Percentiles rank a stretch among this genome's conserved stretches.
Evolutionary conservation across 768 basidiomycete genomes (phyloP).

Genomic region (Lentinula sp.): DNA sequence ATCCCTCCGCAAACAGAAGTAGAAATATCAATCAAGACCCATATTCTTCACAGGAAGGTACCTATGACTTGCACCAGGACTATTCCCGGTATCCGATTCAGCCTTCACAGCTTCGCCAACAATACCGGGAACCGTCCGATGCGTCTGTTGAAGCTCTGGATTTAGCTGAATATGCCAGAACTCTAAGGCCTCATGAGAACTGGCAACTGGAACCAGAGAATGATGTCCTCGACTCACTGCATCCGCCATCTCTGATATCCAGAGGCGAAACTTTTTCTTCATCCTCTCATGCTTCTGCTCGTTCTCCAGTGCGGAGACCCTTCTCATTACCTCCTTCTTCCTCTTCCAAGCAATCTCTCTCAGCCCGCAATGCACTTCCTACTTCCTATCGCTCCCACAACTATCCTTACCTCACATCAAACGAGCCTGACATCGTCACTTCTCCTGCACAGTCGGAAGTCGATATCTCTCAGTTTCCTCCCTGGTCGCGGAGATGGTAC

Average conservation of each 20-base stretch:
- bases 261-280: slow-evolving; percentile 39
- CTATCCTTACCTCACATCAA: slow-evolving; percentile 11
- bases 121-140: slow-evolving; percentile 50
- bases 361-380: slow-evolving; percentile 14
- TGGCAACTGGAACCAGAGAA: slow-evolving; percentile 6
- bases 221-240: slow-evolving; percentile 12
- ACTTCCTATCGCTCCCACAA: slow-evolving; percentile 14
- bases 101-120: slow-evolving; percentile 15
- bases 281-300: slow-evolving; percentile 18
- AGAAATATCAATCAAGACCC: slow-evolving; percentile 12
- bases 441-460: slow-evolving; percentile 35
- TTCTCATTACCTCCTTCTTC: slow-evolving; percentile 45
- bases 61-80: slow-evolving; percentile 8
- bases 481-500: slow-evolving; percentile 63
- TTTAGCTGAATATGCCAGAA: slow-evolving; percentile 62
- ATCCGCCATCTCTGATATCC: slow-evolving; percentile 35
- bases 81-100: slow-evolving; percentile 14
- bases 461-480: slow-evolving; percentile 57
- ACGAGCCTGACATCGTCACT: slow-evolving; percentile 12
- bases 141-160: slow-evolving; percentile 67
- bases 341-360: slow-evolving; percentile 8
- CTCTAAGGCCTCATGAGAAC: slow-evolving; percentile 31
- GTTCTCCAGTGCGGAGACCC: slow-evolving; percentile 26
- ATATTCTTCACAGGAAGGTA: slow-evolving; percentile 10
- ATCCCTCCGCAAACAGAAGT: slow-evolving; percentile 21